Conservation (phyloP, 805 yeast genomes). For the Sungouiozyma intestinalis region DNA sequence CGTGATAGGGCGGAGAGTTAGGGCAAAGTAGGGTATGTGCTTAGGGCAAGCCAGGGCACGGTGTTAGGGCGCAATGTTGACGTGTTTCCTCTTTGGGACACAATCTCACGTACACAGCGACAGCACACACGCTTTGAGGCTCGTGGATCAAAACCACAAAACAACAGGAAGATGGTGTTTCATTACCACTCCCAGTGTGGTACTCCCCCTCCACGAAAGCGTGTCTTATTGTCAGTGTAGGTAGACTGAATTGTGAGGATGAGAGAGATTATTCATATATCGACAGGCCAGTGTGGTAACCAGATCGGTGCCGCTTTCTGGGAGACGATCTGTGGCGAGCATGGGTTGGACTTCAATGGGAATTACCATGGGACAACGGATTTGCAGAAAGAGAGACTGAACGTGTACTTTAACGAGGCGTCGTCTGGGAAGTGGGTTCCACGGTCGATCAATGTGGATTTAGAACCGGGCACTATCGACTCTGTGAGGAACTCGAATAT, state of each 20-base stretch:
- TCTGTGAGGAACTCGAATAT: slow-evolving; percentile 68
- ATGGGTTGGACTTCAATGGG: slow-evolving; percentile 69
- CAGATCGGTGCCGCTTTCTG: slow-evolving; percentile 94
- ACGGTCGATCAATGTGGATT: slow-evolving; percentile 82
- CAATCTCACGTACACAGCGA: too few species aligned
- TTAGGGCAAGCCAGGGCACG: too few species aligned
- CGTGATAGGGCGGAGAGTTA: background rate
- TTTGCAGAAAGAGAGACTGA: slow-evolving; percentile 47
- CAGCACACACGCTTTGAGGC: too few species aligned
- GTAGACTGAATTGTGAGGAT: too few species aligned
- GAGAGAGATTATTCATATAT: slow-evolving; percentile 68
- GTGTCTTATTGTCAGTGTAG: too few species aligned
- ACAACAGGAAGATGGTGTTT: background rate
- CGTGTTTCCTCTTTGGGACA: background rate
- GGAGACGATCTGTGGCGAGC: slow-evolving; percentile 87
- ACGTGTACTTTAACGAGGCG: slow-evolving; percentile 85
- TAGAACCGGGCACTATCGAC: slow-evolving; percentile 92
- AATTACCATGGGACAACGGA: slow-evolving; percentile 53
- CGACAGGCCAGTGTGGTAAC: slow-evolving; percentile 98
- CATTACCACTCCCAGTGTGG: background rate
- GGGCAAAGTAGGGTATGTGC: too few species aligned
- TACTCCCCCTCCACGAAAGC: too few species aligned
- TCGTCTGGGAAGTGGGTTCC: slow-evolving; percentile 84
- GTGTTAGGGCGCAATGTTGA: too few species aligned
- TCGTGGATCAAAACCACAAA: too few species aligned